phyloP scores from a whole-genome alignment of 1,284 basidiomycete genomes.

The Inonotus hispidus region DNA sequence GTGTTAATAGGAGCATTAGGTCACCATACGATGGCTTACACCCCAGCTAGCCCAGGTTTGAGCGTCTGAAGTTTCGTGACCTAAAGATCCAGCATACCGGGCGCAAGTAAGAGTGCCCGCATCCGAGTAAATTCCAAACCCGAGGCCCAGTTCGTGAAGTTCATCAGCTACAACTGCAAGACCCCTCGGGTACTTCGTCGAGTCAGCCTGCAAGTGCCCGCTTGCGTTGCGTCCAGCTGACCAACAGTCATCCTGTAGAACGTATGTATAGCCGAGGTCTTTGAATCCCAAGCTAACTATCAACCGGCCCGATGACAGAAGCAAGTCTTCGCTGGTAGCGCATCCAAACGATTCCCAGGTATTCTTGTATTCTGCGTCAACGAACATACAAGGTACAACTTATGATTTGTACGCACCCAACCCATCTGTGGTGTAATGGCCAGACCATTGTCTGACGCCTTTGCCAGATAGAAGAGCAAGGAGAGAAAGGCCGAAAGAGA shows the following conservation, averaged over 20 bases:
- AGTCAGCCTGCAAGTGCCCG: slow-evolving; percentile 29
- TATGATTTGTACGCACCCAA: slow-evolving; percentile 22
- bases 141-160: slow-evolving; percentile 38
- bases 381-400: not conserved
- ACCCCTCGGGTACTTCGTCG: slow-evolving; percentile 40
- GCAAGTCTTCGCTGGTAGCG: slow-evolving; percentile 30
- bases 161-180: slow-evolving; percentile 37
- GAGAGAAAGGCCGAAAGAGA: not conserved
- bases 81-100: slow-evolving; percentile 39
- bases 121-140: slow-evolving; percentile 44
- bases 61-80: slow-evolving; percentile 43
- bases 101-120: slow-evolving; percentile 43
- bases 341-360: slow-evolving; percentile 36
- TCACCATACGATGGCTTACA: slow-evolving; percentile 35
- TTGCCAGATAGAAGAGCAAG: not conserved
- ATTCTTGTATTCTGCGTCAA: slow-evolving; percentile 20
- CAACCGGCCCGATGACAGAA: slow-evolving; percentile 30
- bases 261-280: slow-evolving; percentile 21
- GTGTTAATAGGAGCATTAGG: not conserved
- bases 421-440: slow-evolving; percentile 37
- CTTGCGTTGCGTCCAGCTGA: slow-evolving; percentile 27
- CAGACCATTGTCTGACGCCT: slow-evolving; percentile 29
- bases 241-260: slow-evolving; percentile 33
- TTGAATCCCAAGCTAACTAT: slow-evolving; percentile 22
- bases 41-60: slow-evolving; percentile 41